Base-by-base conservation (phyloP, 306 rosid genomes). In the Castanea mollissima region DNA sequence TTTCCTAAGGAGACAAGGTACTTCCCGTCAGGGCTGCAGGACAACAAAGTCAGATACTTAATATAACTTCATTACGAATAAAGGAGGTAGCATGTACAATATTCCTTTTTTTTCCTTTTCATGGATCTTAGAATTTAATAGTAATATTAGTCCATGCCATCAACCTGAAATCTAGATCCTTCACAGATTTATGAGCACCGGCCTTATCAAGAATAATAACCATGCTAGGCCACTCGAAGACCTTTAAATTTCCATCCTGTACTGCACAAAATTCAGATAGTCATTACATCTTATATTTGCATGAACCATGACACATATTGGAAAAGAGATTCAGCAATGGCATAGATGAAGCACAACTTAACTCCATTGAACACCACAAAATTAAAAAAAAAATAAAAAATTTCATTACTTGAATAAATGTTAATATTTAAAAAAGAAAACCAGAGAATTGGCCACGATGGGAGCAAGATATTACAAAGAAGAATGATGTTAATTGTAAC, bases 201-300 rank as follows among this genome's bases (percentile, higher is more conserved):
- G 88, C 74, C 76, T 91, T 84, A 38, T 86, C 74, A 68, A 95
- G 85, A 82, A 91, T 82, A 80, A 85, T 81, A 82, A 87, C 92
- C 98, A 90, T 82, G 90, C 94, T 90, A 68, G 99, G 97, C 98
- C 97, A 95, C 88, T 93, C 90, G 79, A 95, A 89, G 87, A 93
- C 87, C 92, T 86, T 92, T 81, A 95, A 85, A 76, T 77, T 86
- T 21, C 98, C 99, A 88, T 93, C 92, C 99, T 95, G 94, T 83
- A 89, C 94, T 80, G 89, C 92, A 95, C 73, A 87, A 90, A 91
- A 85, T 59, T 71, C 65, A 84, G 82, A 41, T 41, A 8, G 46
- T 41, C 83, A 86, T 88, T 71, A 92, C 79, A 75, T 64, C 80
- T 79, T 80, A 77, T 32, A 64, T 71, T 67, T 11, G 6, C 35